Evolutionary conservation across 441 rosid genomes (phyloP), one percentile per base, ranked within the genome.

Genomic region (Euphorbia celastroides): DNA sequence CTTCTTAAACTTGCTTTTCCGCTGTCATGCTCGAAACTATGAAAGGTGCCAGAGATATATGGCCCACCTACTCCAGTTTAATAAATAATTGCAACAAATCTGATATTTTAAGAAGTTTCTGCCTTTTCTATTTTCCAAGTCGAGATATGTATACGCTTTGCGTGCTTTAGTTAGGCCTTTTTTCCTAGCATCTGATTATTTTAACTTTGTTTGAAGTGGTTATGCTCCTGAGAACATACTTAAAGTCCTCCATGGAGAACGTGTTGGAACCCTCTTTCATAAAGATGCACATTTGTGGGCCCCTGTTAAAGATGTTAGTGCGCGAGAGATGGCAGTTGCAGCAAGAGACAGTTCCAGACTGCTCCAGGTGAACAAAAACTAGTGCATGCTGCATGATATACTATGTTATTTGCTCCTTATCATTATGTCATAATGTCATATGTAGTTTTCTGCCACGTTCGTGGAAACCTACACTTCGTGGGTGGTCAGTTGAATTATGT

Each of bases 311-410:
- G 97, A 86, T 66, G 71, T 82, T 65, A 72, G 82, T 70, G 85
- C 86, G 8, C 86, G 88, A 44, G 90, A 88, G 19, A 92, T 95
- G 99, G 98, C 99, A 72, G 88, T 90, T 65, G 92, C 92, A 32
- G 99, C 99, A 61, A 90, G 97, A 84, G 99, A 95, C 59, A 80
- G 98, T 77, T 88, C 99, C 62, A 86, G 96, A 72, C 79, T 79
- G 74, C 97, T 95, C 79, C 99, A 95, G 98, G 99, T 94, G 79
- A 57, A 67, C 56, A 65, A 32, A 65, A 32, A 58, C 54, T 55
- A 66, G 67, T 57, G 31, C 44, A 63, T 41, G n/a, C 30, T 41
- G 16, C 60, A 60, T 36, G 42, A 36, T 36, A 36, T 36, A 13
- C 7, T 36, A 36, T 2, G 42, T 36, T 36, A 7, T 36, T 36